Evolutionary conservation across 164 flowering plant genomes (phyloP).

Genomic region (Sextonia rubra): DNA sequence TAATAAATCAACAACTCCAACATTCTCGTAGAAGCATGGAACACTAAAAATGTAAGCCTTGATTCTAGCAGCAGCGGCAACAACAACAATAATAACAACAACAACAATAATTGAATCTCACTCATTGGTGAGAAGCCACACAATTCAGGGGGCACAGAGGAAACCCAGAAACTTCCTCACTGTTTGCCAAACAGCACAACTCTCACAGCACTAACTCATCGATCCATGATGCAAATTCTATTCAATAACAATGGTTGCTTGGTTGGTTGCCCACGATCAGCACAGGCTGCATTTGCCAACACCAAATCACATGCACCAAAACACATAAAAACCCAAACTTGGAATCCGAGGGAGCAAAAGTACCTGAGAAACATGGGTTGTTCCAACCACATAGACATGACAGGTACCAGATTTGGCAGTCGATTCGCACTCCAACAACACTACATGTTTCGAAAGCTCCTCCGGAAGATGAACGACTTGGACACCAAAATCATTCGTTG

Average conservation of each 20-base stretch:
- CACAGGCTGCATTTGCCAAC: not conserved
- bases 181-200: not conserved
- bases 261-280: not conserved
- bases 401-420: slow-evolving; percentile 61
- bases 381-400: slow-evolving; percentile 76
- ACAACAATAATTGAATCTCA: not conserved
- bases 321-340: not conserved
- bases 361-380: slow-evolving; percentile 90
- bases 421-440: slow-evolving; percentile 61
- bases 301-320: not conserved
- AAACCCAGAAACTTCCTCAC: not conserved
- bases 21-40: no score
- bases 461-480: slow-evolving; percentile 36
- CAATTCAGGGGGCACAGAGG: not conserved
- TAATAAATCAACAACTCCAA: no score
- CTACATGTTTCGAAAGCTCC: slow-evolving; percentile 50
- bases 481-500: slow-evolving; percentile 8
- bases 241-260: not conserved
- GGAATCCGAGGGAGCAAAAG: not conserved
- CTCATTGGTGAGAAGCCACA: not conserved
- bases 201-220: not conserved
- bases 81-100: not conserved
- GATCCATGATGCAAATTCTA: no score
- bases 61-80: not conserved
- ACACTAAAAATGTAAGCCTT: not conserved